phyloP scores from a whole-genome alignment of 2,329 filamentous ascomycete genomes.

The Fusarium haematococcum region DNA sequence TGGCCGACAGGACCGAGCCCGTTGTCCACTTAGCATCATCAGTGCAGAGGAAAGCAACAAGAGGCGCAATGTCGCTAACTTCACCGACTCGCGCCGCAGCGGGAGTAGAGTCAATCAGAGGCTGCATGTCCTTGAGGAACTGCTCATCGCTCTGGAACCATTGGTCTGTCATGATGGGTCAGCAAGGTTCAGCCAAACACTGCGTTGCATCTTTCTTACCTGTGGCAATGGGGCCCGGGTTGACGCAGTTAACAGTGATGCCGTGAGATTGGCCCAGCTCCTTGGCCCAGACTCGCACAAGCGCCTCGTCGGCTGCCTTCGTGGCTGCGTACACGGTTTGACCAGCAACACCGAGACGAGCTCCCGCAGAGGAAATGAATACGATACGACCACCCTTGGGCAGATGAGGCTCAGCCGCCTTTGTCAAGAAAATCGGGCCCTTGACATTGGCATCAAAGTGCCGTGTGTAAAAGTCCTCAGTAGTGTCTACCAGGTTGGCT shows the following conservation, averaged over 20 bases:
- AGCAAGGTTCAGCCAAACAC: not conserved
- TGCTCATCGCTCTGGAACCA: conserved; percentile 45
- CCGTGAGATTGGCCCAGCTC: conserved; percentile 47
- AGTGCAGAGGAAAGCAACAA: conserved; percentile 48
- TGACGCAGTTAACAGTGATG: conserved; percentile 48
- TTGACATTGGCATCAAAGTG: conserved; percentile 41
- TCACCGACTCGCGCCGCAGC: conserved; percentile 46
- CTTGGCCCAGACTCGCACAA: conserved; percentile 47
- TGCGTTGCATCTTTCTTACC: conserved; percentile 11
- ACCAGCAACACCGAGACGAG: conserved; percentile 45
- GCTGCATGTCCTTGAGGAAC: conserved; percentile 48
- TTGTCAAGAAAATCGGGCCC: conserved; percentile 47
- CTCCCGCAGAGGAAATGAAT: conserved; percentile 48
- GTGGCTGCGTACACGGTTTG: conserved; percentile 50
- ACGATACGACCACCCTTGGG: conserved; percentile 48
- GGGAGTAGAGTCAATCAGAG: conserved; percentile 47
- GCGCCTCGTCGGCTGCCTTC: conserved; percentile 49
- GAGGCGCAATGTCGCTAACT: conserved; percentile 47
- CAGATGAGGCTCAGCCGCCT: conserved; percentile 47
- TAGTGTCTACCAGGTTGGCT: conserved; percentile 32
- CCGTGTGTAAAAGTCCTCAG: conserved; percentile 11
- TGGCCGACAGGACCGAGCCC: conserved; percentile 45
- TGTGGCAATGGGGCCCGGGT: conserved; percentile 47
- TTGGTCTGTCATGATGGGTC: conserved; percentile 15
- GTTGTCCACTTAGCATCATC: conserved; percentile 48